Evolutionary conservation across 2,329 filamentous ascomycete species (phyloP).

Genomic region (Apiospora rasikravindrae): DNA sequence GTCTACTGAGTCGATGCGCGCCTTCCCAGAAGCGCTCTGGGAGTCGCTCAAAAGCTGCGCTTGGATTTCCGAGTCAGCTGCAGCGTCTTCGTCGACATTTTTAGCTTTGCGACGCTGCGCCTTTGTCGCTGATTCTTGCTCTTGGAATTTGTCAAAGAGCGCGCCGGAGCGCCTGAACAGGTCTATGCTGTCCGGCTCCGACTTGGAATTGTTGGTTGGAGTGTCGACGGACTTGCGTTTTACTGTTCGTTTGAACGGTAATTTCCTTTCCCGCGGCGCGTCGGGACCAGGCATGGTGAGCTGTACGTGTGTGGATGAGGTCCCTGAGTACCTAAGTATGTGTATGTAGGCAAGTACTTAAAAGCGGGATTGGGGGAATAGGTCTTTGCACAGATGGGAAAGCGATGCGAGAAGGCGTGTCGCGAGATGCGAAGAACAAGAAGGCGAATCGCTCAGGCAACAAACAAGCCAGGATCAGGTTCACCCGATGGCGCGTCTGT

Average conservation of each 20-base stretch:
- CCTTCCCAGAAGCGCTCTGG: not conserved
- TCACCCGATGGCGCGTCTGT: not conserved
- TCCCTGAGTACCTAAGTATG: not conserved
- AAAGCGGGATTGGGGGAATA: not conserved
- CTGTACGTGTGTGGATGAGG: conserved; percentile 46
- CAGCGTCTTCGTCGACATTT: conserved; percentile 26
- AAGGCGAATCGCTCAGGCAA: not conserved
- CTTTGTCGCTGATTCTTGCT: conserved; percentile 28
- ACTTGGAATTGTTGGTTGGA: conserved; percentile 19
- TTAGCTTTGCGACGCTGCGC: conserved; percentile 31
- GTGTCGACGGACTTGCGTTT: conserved; percentile 41
- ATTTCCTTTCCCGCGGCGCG: conserved; percentile 41
- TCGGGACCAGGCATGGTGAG: conserved; percentile 70
- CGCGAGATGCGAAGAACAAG: not conserved
- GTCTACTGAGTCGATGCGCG: not conserved
- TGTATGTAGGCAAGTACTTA: conserved; percentile 4
- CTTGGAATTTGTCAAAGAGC: conserved; percentile 52
- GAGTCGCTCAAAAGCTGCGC: conserved; percentile 2
- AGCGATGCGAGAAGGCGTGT: not conserved
- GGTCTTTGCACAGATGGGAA: not conserved
- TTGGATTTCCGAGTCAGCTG: conserved; percentile 9
- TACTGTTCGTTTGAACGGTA: conserved; percentile 57
- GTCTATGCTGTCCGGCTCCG: conserved; percentile 44
- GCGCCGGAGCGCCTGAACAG: conserved; percentile 57
- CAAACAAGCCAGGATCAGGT: not conserved